Evolutionary conservation across 192 early-diverging fungal species (phyloP), one percentile per base, ranked within the genome.

Genomic region (Spizellomyces sp.): DNA sequence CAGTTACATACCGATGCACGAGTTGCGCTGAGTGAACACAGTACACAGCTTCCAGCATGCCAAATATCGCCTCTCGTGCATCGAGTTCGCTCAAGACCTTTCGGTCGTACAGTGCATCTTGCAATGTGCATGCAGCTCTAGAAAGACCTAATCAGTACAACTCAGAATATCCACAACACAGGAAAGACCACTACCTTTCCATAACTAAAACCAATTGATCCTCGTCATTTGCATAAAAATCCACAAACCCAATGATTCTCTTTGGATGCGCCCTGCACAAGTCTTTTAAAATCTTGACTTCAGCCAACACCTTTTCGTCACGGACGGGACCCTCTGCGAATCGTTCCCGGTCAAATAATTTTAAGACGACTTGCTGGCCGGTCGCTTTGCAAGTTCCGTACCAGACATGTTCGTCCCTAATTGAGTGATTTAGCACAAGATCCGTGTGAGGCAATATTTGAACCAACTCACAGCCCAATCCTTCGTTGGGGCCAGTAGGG

Each of bases 161-260:
- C 42, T 15, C 60, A 12, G 5, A 44, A 50, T n/a, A 8, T 5
- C 58, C 15, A 36, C 61, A 36, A 17, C 19, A 42, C 17, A 69
- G 21, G 0, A 0, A 2, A 19, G 36, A 15, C 1, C 44, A 48
- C 41, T 48, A 76, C 75, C 67, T 66, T 45, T 77, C 75, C 75
- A 77, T 77, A 10, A 72, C 70, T 36, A 77, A 70, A 15, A 77
- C 75, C 4, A 52, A 62, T 48, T 71, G 75, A 21, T 75, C 55
- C 58, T 77, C 75, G 7, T 72, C 75, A 45, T 77, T 70, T 17
- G 62, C n/a, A 55, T 77, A 77, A 48, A 77, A 77, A 56, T 72
- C 70, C 6, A 58, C 45, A 61, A 48, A 77, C 17, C 42, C 36
- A 15, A 77, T 50, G 64, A 77, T 58, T 5, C 75, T 21, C 14